These are phyloP conservation scores for Lophium mytilinum DNA, from an alignment of 495 filamentous ascomycete genomes.

Conservation along the genomic window DNA sequence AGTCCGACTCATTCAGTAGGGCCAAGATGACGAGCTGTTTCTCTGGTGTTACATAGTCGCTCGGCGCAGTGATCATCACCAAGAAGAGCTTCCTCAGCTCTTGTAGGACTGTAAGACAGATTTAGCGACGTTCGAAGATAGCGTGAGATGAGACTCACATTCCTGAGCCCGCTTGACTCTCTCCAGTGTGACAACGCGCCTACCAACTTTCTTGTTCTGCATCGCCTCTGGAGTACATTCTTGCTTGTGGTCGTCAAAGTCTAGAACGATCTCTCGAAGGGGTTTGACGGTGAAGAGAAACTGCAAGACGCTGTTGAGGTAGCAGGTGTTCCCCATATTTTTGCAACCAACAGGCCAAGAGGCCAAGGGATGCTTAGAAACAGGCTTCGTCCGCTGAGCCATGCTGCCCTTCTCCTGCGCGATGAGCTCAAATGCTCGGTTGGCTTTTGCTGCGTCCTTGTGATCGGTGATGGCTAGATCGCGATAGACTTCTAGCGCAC, in stretches of 20 bases:
- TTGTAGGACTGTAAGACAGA: conserved; percentile 47
- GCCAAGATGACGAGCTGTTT: conserved; percentile 78
- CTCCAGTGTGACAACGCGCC: conserved; percentile 46
- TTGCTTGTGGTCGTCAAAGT: conserved; percentile 60
- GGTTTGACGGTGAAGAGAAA: conserved; percentile 87
- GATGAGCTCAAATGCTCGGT: conserved; percentile 13
- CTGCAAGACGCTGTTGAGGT: conserved; percentile 92
- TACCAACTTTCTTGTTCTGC: conserved; percentile 57
- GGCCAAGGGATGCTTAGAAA: conserved; percentile 10
- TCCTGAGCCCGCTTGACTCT: conserved; percentile 61
- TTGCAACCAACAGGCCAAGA: conserved; percentile 73
- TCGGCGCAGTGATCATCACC: conserved; percentile 53
- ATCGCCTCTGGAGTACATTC: conserved; percentile 53
- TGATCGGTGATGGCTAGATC: conserved; percentile 29
- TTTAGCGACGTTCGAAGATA: conserved; percentile 6
- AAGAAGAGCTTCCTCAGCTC: conserved; percentile 68
- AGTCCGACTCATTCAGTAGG: conserved; percentile 55
- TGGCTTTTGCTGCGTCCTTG: not conserved
- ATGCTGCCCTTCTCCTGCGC: not conserved
- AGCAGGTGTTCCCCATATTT: conserved; percentile 97
- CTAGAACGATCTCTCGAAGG: conserved; percentile 69
- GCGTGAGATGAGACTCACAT: conserved; percentile 46
- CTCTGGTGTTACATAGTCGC: conserved; percentile 53
- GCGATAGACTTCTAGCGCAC: not conserved
- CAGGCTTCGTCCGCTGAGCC: not conserved